Conservation (phyloP, 352 stramenopile genomes). For the Phytophthora citrophthora region DNA sequence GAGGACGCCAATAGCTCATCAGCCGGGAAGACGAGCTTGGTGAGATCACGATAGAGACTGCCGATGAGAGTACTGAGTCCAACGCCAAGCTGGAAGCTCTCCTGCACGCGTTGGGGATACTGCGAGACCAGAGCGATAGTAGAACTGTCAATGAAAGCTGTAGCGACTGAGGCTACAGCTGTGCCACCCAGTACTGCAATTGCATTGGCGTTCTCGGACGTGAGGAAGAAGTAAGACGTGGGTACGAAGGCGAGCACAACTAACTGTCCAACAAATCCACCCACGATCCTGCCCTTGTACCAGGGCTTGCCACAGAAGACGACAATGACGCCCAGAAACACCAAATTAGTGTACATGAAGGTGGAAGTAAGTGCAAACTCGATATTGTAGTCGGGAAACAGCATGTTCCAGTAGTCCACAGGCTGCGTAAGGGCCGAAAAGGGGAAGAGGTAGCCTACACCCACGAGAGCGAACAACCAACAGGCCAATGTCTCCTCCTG, state of each 20-base stretch:
- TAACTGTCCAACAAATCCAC: constrained; percentile 78
- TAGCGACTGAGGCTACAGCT: constrained; percentile 69
- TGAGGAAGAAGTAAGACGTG: constrained; percentile 78
- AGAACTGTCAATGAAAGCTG: constrained; percentile 83
- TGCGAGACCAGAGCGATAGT: constrained; percentile 85
- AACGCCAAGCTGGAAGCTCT: constrained; percentile 86
- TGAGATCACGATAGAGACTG: constrained; percentile 83
- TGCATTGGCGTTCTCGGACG: constrained; percentile 68
- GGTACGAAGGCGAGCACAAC: constrained; percentile 78
- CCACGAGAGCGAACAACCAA: constrained; percentile 75
- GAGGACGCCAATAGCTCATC: constrained; percentile 69
- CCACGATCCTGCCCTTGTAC: constrained; percentile 81
- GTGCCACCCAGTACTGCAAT: constrained; percentile 73
- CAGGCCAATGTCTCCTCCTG: constrained; percentile 61
- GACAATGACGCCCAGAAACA: constrained; percentile 72
- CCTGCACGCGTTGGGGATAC: constrained; percentile 78
- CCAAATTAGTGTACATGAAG: constrained; percentile 88
- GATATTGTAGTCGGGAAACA: constrained; percentile 89
- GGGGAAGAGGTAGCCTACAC: constrained; percentile 86
- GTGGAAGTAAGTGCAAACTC: constrained; percentile 85
- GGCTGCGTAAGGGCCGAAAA: constrained; percentile 90
- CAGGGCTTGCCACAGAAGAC: constrained; percentile 61
- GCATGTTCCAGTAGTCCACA: constrained; percentile 89
- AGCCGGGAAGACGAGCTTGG: constrained; percentile 78
- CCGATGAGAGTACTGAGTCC: constrained; percentile 83